Base-by-base conservation (phyloP, 2,329 filamentous ascomycete genomes). In the Ophiostoma tasmaniense region DNA sequence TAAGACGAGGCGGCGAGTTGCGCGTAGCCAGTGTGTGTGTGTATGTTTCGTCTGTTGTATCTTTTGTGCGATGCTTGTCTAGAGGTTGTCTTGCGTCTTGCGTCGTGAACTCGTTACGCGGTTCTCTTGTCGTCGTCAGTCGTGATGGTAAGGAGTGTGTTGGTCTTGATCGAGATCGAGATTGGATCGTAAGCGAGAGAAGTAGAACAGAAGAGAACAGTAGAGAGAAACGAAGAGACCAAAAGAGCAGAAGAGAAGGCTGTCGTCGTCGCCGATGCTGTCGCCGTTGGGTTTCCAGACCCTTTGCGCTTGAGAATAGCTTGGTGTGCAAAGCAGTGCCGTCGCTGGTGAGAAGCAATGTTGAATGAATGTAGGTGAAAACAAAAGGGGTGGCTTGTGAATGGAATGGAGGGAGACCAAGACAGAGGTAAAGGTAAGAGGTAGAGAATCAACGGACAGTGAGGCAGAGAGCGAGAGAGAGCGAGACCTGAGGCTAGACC, bases 261-360 rank as follows among this genome's bases (percentile, higher is more conserved):
- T 45, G 42, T 45, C 42, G 42, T 59, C 7, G 52, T 59, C 52
- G 22, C 22, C 22, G 22, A 10, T 30, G 55, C 14, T 37, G 61
- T 64, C 61, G 61, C 30, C 30, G 61, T 64, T 30, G 33, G 61
- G 61, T 64, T 20, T 64, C 61, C 61, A 64, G 61, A 64, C 61
- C 61, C 61, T 37, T n/a, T 37, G 28, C 30, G 61, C 61, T 22
- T 35, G 20, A 11, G 17, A n/a, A 61, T 28, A 17, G 25, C 3
- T 61, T 25, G 55, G 22, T 30, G 52, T 28, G 55, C 22, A 17
- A 10, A 20, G 11, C 8, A 30, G 11, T 28, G 55, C 13, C 30
- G 55, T 61, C 55, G 55, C 22, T 55, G n/a, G 10, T 55, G 42
- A 45, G 42, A 20, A n/a, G 20, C 42, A 55, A 25, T 13, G 50